phyloP scores from a whole-genome alignment of 2,329 filamentous ascomycete genomes.

The Stemphylium vesicarium region DNA sequence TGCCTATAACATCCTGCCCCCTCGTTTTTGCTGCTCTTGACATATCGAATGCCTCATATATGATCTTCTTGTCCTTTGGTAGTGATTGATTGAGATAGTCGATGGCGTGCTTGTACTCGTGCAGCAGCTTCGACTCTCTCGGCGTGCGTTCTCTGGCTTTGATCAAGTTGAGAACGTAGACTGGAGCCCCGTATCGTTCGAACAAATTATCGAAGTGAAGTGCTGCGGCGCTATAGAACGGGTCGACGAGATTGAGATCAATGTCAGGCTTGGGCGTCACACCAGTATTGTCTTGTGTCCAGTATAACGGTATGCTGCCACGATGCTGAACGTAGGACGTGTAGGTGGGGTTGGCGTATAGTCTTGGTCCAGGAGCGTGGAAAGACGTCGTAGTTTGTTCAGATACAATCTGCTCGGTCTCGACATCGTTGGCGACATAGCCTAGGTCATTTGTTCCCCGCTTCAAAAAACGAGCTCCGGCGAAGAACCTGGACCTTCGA shows the following conservation, averaged over 20 bases:
- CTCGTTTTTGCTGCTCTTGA: constrained; percentile 88
- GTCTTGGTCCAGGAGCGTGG: constrained; percentile 82
- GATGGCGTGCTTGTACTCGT: constrained; percentile 86
- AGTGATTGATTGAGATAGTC: constrained; percentile 94
- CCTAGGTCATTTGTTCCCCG: constrained; percentile 92
- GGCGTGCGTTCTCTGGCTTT: constrained; percentile 84
- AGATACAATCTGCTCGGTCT: constrained; percentile 97
- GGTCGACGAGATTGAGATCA: constrained; percentile 91
- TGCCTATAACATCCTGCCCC: constrained; percentile 92
- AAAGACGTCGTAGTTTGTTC: constrained; percentile 95
- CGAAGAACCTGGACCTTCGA: constrained; percentile 88
- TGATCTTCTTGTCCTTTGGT: constrained; percentile 80
- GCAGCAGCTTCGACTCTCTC: constrained; percentile 86
- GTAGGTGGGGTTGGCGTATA: constrained; percentile 88
- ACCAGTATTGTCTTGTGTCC: constrained; percentile 95
- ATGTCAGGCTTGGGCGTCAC: constrained; percentile 97
- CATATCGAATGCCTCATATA: constrained; percentile 98
- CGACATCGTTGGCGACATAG: constrained; percentile 97
- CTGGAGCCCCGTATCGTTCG: constrained; percentile 86
- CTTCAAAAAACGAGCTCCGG: constrained; percentile 92
- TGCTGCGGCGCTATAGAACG: constrained; percentile 91
- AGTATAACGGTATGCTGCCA: constrained; percentile 94
- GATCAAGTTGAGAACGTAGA: constrained; percentile 91
- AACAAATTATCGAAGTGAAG: constrained; percentile 96
- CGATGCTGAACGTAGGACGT: constrained; percentile 97